phyloP scores from a whole-genome alignment of 176 grass and related monocot genomes.

The Phyllostachys edulis region DNA sequence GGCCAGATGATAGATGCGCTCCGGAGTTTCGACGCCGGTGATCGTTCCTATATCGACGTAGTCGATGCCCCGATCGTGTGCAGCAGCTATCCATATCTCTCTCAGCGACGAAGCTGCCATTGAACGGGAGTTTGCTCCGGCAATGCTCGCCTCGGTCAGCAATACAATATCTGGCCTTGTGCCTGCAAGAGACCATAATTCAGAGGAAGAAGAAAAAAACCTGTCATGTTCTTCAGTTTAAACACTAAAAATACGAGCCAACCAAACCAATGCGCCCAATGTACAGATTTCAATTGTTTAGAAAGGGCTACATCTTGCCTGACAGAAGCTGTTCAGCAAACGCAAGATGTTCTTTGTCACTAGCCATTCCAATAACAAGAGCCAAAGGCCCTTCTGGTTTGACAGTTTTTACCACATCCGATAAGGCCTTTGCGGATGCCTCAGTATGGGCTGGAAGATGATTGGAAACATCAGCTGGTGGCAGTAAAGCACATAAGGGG shows the following conservation, averaged over 20 bases:
- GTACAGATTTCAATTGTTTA: neutral
- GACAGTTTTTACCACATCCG: conserved; percentile 54
- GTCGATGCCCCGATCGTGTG: conserved; percentile 41
- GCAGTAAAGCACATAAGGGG: neutral
- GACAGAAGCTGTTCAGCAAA: conserved; percentile 76
- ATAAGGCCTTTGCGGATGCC: conserved; percentile 78
- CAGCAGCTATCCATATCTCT: conserved; percentile 48
- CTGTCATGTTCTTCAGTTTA: neutral
- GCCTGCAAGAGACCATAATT: conserved; percentile 29
- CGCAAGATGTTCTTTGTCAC: conserved; percentile 72
- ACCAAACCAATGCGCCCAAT: too few species aligned
- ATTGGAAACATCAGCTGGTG: conserved; percentile 13
- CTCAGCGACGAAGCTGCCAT: conserved; percentile 50
- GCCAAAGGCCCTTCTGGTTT: conserved; percentile 52
- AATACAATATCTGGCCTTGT: conserved; percentile 56
- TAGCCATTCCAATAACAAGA: conserved; percentile 82
- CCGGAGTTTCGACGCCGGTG: neutral
- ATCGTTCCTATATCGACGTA: conserved; percentile 31
- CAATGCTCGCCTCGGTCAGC: conserved; percentile 67
- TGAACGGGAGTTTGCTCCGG: conserved; percentile 56
- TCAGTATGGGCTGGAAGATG: conserved; percentile 73
- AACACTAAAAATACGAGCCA: neutral
- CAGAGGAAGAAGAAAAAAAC: neutral
- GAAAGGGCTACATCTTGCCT: conserved; percentile 33
- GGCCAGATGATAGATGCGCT: neutral